These are phyloP conservation scores for Solanum chilense DNA, from an alignment of 257 asterid genomes.

Conservation along the genomic window DNA sequence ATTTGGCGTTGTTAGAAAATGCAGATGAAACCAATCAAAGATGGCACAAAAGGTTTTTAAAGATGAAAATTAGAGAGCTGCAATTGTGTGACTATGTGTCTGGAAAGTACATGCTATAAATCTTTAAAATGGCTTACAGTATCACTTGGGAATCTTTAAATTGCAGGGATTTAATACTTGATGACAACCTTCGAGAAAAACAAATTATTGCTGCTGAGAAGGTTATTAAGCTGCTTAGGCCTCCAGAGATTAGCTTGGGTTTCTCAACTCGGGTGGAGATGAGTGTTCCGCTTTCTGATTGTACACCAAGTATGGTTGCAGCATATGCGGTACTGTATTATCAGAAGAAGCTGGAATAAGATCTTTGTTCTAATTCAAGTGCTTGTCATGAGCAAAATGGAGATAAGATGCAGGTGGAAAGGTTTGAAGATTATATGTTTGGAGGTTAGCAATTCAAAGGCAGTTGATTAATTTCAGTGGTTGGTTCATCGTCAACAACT, in stretches of 20 bases:
- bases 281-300: not conserved
- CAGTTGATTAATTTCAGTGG: not conserved
- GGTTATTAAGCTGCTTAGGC: conserved; percentile 41
- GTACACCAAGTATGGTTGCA: conserved; percentile 64
- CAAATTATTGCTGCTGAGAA: conserved; percentile 56
- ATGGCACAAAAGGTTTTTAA: not conserved
- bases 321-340: conserved; percentile 51
- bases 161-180: conserved; percentile 45
- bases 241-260: conserved; percentile 7
- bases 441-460: not conserved
- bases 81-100: not conserved
- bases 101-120: not conserved
- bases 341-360: conserved; percentile 1
- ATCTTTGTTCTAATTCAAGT: not conserved
- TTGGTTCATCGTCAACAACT: not conserved
- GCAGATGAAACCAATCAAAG: not conserved
- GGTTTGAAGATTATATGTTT: not conserved
- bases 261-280: conserved; percentile 1
- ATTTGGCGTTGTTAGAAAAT: not conserved
- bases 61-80: not conserved
- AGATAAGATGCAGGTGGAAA: not conserved
- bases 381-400: not conserved
- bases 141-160: not conserved
- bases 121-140: not conserved
- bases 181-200: conserved; percentile 40